Conservation (phyloP, 306 rosid species). For the Canavalia gladiata region DNA sequence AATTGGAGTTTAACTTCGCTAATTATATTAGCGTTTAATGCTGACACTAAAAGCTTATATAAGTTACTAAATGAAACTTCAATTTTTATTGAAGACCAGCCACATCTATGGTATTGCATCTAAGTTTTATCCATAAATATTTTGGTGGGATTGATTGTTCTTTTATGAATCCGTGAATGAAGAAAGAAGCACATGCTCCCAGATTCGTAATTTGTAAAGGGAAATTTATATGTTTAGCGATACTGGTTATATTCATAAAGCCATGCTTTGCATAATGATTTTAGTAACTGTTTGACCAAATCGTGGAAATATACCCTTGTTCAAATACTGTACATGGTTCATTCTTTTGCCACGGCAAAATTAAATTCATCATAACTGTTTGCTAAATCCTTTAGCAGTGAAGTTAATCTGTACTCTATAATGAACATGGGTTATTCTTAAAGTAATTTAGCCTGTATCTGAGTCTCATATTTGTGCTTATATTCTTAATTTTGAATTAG, state of each 20-base stretch:
- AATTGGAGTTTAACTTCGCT: no score
- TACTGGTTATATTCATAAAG: neutral
- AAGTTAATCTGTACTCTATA: slow-evolving; percentile 7
- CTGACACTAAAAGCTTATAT: no score
- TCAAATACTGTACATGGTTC: neutral
- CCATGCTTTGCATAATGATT: slow-evolving; percentile 11
- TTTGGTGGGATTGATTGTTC: slow-evolving; percentile 5
- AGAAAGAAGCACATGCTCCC: neutral
- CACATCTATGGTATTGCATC: no score
- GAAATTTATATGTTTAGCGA: neutral
- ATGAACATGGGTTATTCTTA: slow-evolving; percentile 21
- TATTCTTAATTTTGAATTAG: slow-evolving; percentile 18
- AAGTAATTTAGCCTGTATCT: slow-evolving; percentile 1
- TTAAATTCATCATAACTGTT: neutral
- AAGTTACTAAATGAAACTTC: no score
- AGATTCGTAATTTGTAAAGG: neutral
- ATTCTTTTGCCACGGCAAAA: neutral
- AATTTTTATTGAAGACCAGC: no score
- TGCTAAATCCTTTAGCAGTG: neutral
- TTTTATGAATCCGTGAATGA: neutral
- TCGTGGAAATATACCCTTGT: neutral
- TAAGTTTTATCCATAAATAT: no score
- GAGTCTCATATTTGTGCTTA: neutral
- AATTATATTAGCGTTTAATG: no score
- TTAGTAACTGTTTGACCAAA: slow-evolving; percentile 26